These are phyloP conservation scores for Suillus tomentosus DNA, from an alignment of 768 basidiomycete genomes.

Conservation along the genomic window DNA sequence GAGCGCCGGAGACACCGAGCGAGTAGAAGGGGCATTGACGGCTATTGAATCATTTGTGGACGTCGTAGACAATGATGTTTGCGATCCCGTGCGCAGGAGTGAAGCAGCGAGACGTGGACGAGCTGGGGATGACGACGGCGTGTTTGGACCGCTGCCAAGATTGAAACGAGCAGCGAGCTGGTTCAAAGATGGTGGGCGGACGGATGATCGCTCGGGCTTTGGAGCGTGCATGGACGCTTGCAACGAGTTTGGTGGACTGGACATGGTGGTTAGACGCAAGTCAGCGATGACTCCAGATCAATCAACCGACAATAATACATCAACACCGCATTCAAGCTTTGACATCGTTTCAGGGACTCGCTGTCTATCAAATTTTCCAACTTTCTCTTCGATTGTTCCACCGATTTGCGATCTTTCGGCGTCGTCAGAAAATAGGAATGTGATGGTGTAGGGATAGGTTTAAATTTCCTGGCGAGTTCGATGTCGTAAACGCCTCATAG, in stretches of 20 bases:
- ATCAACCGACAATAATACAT: slow-evolving; percentile 7
- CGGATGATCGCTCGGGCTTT: slow-evolving; percentile 38
- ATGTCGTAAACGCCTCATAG: no score
- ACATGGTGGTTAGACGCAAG: slow-evolving; percentile 25
- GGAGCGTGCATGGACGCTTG: slow-evolving; percentile 36
- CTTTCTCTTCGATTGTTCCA: neutral
- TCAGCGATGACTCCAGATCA: slow-evolving; percentile 4
- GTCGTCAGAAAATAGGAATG: neutral
- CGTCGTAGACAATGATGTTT: slow-evolving; percentile 52
- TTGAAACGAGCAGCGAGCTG: slow-evolving; percentile 81
- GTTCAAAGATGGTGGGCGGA: slow-evolving; percentile 72
- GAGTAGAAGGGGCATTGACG: slow-evolving; percentile 67
- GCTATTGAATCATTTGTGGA: slow-evolving; percentile 58
- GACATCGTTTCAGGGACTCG: slow-evolving; percentile 1
- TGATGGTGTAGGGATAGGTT: neutral
- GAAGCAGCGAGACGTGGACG: slow-evolving; percentile 79
- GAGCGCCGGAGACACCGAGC: slow-evolving; percentile 66
- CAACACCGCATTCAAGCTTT: neutral
- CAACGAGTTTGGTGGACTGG: slow-evolving; percentile 34
- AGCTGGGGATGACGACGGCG: slow-evolving; percentile 28
- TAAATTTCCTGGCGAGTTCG: neutral
- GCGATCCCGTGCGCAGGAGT: slow-evolving; percentile 62
- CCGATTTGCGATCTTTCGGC: neutral
- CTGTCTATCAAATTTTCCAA: neutral
- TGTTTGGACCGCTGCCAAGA: slow-evolving; percentile 35